Conservation (phyloP, 805 yeast species). For the Saccharomycodes ludwigii region DNA sequence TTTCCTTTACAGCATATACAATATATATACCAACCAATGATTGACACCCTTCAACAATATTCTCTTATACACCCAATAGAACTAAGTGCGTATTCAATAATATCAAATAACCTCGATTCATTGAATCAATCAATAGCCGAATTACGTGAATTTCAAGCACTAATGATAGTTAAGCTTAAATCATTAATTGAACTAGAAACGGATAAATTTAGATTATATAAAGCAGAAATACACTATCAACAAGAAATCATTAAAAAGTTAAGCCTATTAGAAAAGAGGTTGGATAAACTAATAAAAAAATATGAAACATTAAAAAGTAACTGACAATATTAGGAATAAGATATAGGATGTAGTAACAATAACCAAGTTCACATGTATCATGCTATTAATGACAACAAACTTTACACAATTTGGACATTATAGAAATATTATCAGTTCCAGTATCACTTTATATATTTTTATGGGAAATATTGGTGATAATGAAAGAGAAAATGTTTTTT, state of each 20-base stretch:
- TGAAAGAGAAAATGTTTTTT: too few relatives aligned
- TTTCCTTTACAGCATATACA: too few relatives aligned
- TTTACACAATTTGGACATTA: too few relatives aligned
- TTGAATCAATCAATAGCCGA: constrained; percentile 20
- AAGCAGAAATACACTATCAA: constrained; percentile 6
- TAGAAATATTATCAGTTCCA: too few relatives aligned
- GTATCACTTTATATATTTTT: too few relatives aligned
- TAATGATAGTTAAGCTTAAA: constrained; percentile 16
- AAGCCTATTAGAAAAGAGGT: constrained; percentile 10
- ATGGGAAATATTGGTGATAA: too few relatives aligned
- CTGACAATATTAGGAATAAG: too few relatives aligned
- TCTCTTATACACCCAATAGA: constrained; percentile 22
- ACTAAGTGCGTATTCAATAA: constrained; percentile 18
- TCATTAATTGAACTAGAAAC: constrained; percentile 14
- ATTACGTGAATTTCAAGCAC: constrained; percentile 21
- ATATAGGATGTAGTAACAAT: constrained; percentile 2
- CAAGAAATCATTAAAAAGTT: constrained; percentile 6
- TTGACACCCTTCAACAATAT: too few relatives aligned
- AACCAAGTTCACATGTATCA: too few relatives aligned
- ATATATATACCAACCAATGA: too few relatives aligned
- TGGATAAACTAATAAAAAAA: constrained; percentile 7
- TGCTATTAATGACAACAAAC: too few relatives aligned
- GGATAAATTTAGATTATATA: constrained; percentile 14
- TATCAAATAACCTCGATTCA: constrained; percentile 21
- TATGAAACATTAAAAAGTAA: constrained; percentile 7